These are phyloP conservation scores for Argentina anserina DNA, from an alignment of 306 rosid species.

Conservation along the genomic window DNA sequence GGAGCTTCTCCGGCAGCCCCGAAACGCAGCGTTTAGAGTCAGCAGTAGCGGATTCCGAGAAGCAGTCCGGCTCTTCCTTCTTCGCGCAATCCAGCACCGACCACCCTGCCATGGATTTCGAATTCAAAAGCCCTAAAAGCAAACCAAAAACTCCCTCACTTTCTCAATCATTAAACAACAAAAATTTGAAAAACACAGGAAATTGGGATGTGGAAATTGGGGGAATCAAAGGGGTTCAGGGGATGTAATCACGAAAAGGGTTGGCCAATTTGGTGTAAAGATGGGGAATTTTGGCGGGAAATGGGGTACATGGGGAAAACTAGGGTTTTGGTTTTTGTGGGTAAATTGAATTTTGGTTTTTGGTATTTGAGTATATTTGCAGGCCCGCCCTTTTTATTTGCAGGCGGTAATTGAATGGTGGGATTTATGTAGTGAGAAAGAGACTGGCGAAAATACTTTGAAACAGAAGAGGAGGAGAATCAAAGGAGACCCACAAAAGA, in stretches of 20 bases:
- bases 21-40: slow-evolving; percentile 6
- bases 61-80: slow-evolving; percentile 20
- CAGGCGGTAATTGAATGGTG: slow-evolving; percentile 23
- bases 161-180: background rate
- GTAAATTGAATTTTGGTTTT: slow-evolving; percentile 3
- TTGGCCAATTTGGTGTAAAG: slow-evolving; percentile 30
- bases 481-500: slow-evolving; percentile 5
- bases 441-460: slow-evolving; percentile 32
- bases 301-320: slow-evolving; percentile 13
- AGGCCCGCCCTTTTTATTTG: slow-evolving; percentile 46
- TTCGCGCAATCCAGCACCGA: slow-evolving; percentile 29
- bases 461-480: slow-evolving; percentile 18
- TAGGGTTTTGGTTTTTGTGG: slow-evolving; percentile 20
- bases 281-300: slow-evolving; percentile 51
- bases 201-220: background rate
- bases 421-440: slow-evolving; percentile 12
- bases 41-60: slow-evolving; percentile 7
- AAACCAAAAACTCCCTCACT: slow-evolving; percentile 20
- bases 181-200: background rate
- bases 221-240: slow-evolving; percentile 7
- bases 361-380: slow-evolving; percentile 9
- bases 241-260: slow-evolving; percentile 11
- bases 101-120: slow-evolving; percentile 48
- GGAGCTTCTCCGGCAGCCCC: slow-evolving; percentile 25
- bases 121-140: slow-evolving; percentile 42